Base-by-base conservation (phyloP, 768 basidiomycete species). In the Galerina marginata region DNA sequence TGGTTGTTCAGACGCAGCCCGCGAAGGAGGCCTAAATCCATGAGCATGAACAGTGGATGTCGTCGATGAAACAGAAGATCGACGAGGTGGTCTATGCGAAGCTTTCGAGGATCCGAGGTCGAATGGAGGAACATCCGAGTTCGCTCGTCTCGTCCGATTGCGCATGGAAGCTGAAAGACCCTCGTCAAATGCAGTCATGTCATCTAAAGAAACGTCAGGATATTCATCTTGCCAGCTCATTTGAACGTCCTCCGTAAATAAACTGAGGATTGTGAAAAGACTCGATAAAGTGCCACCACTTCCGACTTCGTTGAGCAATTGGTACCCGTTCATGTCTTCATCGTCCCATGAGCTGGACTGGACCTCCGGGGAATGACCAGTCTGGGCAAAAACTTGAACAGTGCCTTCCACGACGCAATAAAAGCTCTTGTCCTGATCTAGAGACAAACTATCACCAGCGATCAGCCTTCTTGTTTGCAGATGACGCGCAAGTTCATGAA, bases 341-440 rank as follows among this genome's bases (percentile, higher is more conserved):
- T 89, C 86, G 40, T 93, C 92, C 88, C 89, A 92, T 11, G 83
- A 75, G 43, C 84, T 85, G 56, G 83, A 82, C 53, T 75, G 79
- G 4, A 72, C 74, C 33, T 81, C 79, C 10, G 77, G 69, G 11
- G 77, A 75, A 63, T 84, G 82, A 5, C 85, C 87, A 0, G 88
- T 87, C 59, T 86, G 85, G 14, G 93, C 93, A 71, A 85, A 97
- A 10, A 99, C 94, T 69, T 99, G 94, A 12, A 96, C 96, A 61
- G 85, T 91, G n/a, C 97, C 97, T 72, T 99, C 97, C 36, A 99
- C 90, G 37, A 99, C 96, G 71, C 95, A 98, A 74, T 98, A 99
- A 75, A 99, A 99, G 63, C 90, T 95, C 68, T 93, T 93, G 77
- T 98, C 92, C 69, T 92, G 85, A 65, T 95, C 91, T 3, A 98